Evolutionary conservation across 2,329 filamentous ascomycete genomes (phyloP), one percentile per base, ranked within the genome.

Genomic region (Aspergillus caelatus): DNA sequence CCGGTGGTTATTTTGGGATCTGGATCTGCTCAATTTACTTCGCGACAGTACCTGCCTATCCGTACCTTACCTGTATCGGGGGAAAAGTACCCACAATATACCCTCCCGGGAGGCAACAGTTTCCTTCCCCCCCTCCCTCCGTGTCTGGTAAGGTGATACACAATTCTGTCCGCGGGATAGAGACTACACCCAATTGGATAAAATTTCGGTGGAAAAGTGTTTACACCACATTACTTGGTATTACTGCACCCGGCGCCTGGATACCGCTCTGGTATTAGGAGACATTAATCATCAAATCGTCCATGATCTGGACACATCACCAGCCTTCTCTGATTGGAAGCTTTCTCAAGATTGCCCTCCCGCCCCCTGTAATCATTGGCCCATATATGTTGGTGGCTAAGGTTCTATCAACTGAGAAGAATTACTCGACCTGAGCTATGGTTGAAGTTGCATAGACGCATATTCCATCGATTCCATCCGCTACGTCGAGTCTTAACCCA

Each of bases 1-100:
- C 48, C 4, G 62, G 70, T 71, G 69, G 68, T 72, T 74, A 74
- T 74, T 74, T 74, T 74, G 71, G 71, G 71, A 67, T 65, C 65
- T 66, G 64, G 61, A 67, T 65, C 62, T 67, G 61, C 64, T 63
- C 23, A 69, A 68, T 64, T 69, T 67, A 67, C 60, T 62, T 52
- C 56, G 57, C 57, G 34, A 62, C 57, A 34, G 60, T 62, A 60
- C 50, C 58, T 57, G 64, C 57, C 57, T 61, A 56, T 58, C 56
- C 57, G 61, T 58, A 52, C 54, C 61, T 64, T 60, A 60, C 56
- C 58, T 61, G 48, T 59, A 55, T 63, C 21, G 34, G 57, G 23
- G n/a, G 32, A n/a, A 58, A 39, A 34, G 50, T 46, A 50, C 54
- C 53, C 55, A 34, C 39, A 39, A 23, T 30, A 28, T 61, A 60